A percentile compares a stretch with the other conserved stretches of the same genome.
Conservation (phyloP, 306 rosid species). For the Quillaja saponaria region DNA sequence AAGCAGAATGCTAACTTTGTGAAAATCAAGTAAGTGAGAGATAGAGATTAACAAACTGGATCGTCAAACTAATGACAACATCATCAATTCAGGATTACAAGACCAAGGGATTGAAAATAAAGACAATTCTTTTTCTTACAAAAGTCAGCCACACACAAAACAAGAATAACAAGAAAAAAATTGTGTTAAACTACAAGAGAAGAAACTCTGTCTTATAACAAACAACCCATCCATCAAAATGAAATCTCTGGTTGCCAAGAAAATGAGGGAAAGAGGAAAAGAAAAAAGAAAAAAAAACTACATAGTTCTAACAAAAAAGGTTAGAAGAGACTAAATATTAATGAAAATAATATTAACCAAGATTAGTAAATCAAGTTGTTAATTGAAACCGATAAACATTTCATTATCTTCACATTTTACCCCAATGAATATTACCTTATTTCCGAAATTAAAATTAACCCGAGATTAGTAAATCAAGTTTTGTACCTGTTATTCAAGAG, state of each 20-base stretch:
- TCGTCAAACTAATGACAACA: slow-evolving; percentile 26
- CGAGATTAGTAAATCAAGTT: no score
- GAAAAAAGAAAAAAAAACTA: slow-evolving; percentile 13
- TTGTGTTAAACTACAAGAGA: background rate
- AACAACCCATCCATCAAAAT: slow-evolving; percentile 21
- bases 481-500: slow-evolving; percentile 87
- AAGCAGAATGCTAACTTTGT: background rate
- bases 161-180: slow-evolving; percentile 32
- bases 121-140: slow-evolving; percentile 34
- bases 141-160: slow-evolving; percentile 34
- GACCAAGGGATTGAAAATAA: slow-evolving; percentile 35
- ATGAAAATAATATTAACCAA: no score
- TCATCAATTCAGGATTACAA: slow-evolving; percentile 19
- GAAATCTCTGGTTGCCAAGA: slow-evolving; percentile 25
- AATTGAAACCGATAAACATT: no score
- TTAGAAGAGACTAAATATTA: no score
- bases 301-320: slow-evolving; percentile 8
- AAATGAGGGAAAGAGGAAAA: slow-evolving; percentile 19
- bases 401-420: no score
- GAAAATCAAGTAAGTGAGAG: background rate
- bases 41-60: background rate
- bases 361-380: no score
- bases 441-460: no score
- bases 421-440: no score
- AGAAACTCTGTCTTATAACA: slow-evolving; percentile 21